Evolutionary conservation across 1,284 basidiomycete genomes (phyloP), one percentile per base, ranked within the genome.

Genomic region (Sporisorium exsertum): DNA sequence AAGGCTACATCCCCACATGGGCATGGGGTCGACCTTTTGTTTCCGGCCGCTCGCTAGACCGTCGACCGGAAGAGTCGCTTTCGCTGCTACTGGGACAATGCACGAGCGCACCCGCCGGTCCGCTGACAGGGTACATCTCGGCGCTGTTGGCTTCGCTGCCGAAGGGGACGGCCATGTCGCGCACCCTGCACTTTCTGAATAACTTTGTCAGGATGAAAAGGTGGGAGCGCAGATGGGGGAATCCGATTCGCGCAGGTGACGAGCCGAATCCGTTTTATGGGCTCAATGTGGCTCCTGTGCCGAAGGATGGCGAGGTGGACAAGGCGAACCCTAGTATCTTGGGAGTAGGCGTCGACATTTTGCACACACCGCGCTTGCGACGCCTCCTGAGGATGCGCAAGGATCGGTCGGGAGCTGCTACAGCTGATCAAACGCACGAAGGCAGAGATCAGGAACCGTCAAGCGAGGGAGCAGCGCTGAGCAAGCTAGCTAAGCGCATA

Each of bases 1-100:
- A 84, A 42, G 84, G 81, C 10, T 86, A 83, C 77, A 81, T 86
- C 9, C 85, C 85, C 16, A 84, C 84, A 2, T 86, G 85, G 85
- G 71, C 76, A 0, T 86, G 83, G 64, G 85, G 85, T 0, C 64
- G 85, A 24, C 67, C 78, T 0, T 86, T 84, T 53, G 67, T 78
- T 20, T 78, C 77, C 13, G 83, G 82, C 3, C 54, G 56, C 8
- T 83, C 81, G 27, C 61, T 72, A 22, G 53, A 78, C 29, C 77
- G 78, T 10, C 35, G 65, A 24, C 81, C 81, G 0, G 82, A 84
- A 58, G 62, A 62, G 12, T 80, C 75, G 2, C 81, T 86, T 1
- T 77, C 79, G 6, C 72, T 83, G 10, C 73, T 86, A 5, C 68
- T 86, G 3, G 85, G 85, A 0, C 80, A 85, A 47, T 84, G 83